Evolutionary conservation across 2,329 filamentous ascomycete genomes (phyloP).

Genomic region (Pseudocercospora ulei): DNA sequence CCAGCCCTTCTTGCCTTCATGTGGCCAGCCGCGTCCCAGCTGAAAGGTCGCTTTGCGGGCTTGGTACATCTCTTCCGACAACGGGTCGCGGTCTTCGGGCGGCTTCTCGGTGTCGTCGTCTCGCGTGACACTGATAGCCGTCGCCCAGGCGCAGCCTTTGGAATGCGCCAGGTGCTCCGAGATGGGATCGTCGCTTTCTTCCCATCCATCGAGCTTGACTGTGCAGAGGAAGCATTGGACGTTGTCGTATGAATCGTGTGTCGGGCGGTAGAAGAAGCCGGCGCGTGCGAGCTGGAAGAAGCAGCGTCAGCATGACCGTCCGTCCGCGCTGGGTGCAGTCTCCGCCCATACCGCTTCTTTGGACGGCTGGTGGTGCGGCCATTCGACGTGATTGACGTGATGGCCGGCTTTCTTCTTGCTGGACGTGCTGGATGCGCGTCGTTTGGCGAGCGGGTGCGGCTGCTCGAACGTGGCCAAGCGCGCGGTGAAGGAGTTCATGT

Average conservation of each 20-base stretch:
- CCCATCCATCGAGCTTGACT: slow-evolving; percentile 83
- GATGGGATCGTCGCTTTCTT: slow-evolving; percentile 71
- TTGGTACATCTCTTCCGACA: slow-evolving; percentile 57
- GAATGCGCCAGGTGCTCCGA: slow-evolving; percentile 79
- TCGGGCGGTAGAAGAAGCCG: slow-evolving; percentile 82
- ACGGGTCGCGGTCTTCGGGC: slow-evolving; percentile 61
- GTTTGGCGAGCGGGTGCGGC: slow-evolving; percentile 54
- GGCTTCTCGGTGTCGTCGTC: slow-evolving; percentile 52
- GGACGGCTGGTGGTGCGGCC: slow-evolving; percentile 66
- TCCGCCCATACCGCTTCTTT: slow-evolving; percentile 51
- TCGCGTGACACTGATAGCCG: slow-evolving; percentile 47
- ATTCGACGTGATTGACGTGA: slow-evolving; percentile 47
- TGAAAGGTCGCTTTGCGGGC: slow-evolving; percentile 76
- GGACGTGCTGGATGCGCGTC: slow-evolving; percentile 54
- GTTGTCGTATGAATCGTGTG: slow-evolving; percentile 68
- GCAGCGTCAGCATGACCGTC: slow-evolving; percentile 18
- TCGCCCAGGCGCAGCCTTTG: slow-evolving; percentile 75
- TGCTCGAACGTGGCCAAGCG: slow-evolving; percentile 72
- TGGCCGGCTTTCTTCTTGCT: slow-evolving; percentile 47
- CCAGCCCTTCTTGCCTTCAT: slow-evolving; percentile 81
- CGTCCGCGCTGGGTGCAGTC: not conserved
- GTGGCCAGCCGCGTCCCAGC: slow-evolving; percentile 62
- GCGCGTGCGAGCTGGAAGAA: slow-evolving; percentile 66
- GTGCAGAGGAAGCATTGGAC: slow-evolving; percentile 80
- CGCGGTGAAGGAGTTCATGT: slow-evolving; percentile 57